Evolutionary conservation across 306 rosid species (phyloP), one percentile per base, ranked within the genome.

Genomic region (Luffa acutangula): DNA sequence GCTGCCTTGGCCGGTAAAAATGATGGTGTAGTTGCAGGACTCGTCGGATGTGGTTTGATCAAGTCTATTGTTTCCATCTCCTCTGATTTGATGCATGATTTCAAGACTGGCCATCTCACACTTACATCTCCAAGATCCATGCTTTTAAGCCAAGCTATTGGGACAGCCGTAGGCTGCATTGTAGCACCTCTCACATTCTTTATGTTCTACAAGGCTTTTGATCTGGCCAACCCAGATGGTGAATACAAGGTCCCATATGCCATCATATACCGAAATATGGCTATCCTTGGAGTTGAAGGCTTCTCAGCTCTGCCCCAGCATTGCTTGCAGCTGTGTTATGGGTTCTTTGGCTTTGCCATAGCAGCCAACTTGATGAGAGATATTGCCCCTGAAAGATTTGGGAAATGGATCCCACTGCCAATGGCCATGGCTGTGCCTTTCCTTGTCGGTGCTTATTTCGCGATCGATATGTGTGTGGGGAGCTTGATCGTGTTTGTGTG

Each of bases 341-440:
- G 89, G 4, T 93, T 93, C 74, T 96, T 96, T 1, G 84, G 86
- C 52, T 93, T 96, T 49, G 94, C 99, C 9, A 11, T 96, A 58
- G 94, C 12, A 69, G 90, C 92, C 53, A 96, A 96, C 87, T 43
- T 93, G 88, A 52, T 88, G 58, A 88, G 98, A 83, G 99, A 96
- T 85, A 65, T 90, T 34, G 25, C 74, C 14, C 99, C 99, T 0
- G 37, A 75, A 57, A 85, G 63, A 1, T 51, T 91, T 10, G 89
- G 93, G 54, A 87, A 73, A 86, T 96, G 88, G 88, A 83, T 88
- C 78, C 99, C 99, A 1, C 94, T 96, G 81, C 99, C 99, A 7
- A 96, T 91, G 99, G 98, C 98, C 18, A 96, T 96, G 98, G 99
- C 98, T 15, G 98, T 96, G 42, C 99, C 99, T 21, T 96, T 96